Percentiles rank a stretch among this genome's conserved stretches.
Conservation (phyloP, 306 rosid species). For the Arachis hypogaea region DNA sequence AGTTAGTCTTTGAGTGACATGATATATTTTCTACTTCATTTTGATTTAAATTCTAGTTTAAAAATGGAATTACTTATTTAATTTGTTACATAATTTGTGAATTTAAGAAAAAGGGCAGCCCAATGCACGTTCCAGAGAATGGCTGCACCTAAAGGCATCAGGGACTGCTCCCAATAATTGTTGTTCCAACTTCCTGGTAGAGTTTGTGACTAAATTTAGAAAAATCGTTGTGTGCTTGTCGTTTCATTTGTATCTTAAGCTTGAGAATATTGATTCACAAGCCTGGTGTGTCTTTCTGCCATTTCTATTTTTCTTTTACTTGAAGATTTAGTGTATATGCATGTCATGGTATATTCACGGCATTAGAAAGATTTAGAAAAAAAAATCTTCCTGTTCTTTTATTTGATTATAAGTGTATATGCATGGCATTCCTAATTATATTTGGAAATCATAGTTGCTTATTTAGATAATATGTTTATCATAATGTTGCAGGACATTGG, state of each 20-base stretch:
- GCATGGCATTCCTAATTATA: conserved; percentile 11
- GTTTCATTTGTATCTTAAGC: conserved; percentile 15
- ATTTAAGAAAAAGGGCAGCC: background rate
- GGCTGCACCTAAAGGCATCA: too few relatives aligned
- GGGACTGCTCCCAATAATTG: too few relatives aligned
- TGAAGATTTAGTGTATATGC: conserved; percentile 9
- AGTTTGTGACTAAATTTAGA: background rate
- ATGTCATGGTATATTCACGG: background rate
- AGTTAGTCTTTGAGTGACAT: conserved; percentile 11
- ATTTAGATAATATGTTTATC: conserved; percentile 21
- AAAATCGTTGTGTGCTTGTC: background rate
- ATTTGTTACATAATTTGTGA: background rate
- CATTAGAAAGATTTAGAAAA: too few relatives aligned
- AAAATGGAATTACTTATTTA: conserved; percentile 5
- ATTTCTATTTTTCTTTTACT: background rate
- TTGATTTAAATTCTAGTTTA: conserved; percentile 4
- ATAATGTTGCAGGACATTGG: conserved; percentile 68
- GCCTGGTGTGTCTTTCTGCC: conserved; percentile 11
- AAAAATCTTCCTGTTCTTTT: conserved; percentile 3
- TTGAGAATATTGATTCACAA: conserved; percentile 24
- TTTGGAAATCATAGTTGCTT: conserved; percentile 33
- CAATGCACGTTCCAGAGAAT: too few relatives aligned
- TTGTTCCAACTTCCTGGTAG: background rate
- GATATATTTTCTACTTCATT: conserved; percentile 21
- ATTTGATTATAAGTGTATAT: conserved; percentile 10